Evolutionary conservation across 805 yeast species (phyloP).

Genomic region (Metschnikowia vanudenii): DNA sequence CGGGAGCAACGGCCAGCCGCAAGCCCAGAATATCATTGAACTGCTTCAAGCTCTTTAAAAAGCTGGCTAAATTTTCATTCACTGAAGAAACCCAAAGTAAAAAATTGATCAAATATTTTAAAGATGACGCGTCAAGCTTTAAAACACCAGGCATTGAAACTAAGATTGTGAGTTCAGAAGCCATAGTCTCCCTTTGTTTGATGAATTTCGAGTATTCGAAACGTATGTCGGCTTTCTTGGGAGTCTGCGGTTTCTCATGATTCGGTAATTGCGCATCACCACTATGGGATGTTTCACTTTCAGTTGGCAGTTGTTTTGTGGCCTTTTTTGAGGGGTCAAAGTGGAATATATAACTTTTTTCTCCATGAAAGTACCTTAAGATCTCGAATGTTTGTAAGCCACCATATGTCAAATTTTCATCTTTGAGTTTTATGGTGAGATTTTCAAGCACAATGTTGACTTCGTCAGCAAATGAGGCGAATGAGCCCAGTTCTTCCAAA

Average conservation of each 20-base stretch:
- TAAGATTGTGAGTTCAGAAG: slow-evolving; percentile 38
- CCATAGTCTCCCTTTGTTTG: slow-evolving; percentile 1
- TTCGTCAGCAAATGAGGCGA: slow-evolving; percentile 33
- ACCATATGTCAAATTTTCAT: slow-evolving; percentile 45
- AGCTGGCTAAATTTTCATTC: slow-evolving; percentile 9
- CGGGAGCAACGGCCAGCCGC: slow-evolving; percentile 1
- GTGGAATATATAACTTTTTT: slow-evolving; percentile 25
- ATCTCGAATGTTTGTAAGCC: slow-evolving; percentile 40
- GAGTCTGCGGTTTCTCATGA: not conserved
- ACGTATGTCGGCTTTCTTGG: slow-evolving; percentile 47
- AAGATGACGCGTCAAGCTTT: slow-evolving; percentile 21
- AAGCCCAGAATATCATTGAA: slow-evolving; percentile 4
- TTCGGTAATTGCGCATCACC: not conserved
- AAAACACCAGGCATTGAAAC: slow-evolving; percentile 42
- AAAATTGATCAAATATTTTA: slow-evolving; percentile 30
- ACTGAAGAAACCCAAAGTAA: slow-evolving; percentile 25
- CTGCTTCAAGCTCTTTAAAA: slow-evolving; percentile 3
- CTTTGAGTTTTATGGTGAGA: slow-evolving; percentile 44
- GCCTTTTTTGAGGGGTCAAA: slow-evolving; percentile 15
- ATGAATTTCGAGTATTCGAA: slow-evolving; percentile 42
- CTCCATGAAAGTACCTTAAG: slow-evolving; percentile 17
- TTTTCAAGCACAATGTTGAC: slow-evolving; percentile 26
- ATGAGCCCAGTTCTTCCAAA: slow-evolving; percentile 38
- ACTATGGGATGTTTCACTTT: not conserved
- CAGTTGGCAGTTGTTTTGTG: not conserved